Evolutionary conservation across 2,329 filamentous ascomycete species (phyloP).

Genomic region (Epichloe amarillans): DNA sequence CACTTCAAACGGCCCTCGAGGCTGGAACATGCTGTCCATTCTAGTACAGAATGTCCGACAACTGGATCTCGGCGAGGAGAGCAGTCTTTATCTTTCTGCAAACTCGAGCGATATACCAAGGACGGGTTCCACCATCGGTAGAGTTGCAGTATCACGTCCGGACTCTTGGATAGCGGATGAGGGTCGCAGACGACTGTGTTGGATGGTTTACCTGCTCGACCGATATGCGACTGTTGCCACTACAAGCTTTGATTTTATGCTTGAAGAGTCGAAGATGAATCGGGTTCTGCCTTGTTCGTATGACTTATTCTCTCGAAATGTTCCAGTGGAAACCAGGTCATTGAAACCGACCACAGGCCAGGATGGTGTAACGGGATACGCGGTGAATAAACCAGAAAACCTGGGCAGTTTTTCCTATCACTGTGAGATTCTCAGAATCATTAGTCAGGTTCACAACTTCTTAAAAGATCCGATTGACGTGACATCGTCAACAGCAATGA

Average conservation of each 20-base stretch:
- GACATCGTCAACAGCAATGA: slow-evolving; percentile 23
- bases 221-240: slow-evolving; percentile 30
- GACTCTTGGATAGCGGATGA: slow-evolving; percentile 33
- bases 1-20: slow-evolving; percentile 28
- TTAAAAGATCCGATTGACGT: slow-evolving; percentile 27
- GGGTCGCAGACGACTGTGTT: slow-evolving; percentile 26
- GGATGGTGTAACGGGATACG: slow-evolving; percentile 13
- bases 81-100: slow-evolving; percentile 22
- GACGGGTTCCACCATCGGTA: slow-evolving; percentile 20
- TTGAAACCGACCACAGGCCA: slow-evolving; percentile 14
- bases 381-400: slow-evolving; percentile 27
- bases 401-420: slow-evolving; percentile 32
- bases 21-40: slow-evolving; percentile 28
- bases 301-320: slow-evolving; percentile 29
- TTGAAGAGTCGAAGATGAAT: slow-evolving; percentile 26
- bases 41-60: slow-evolving; percentile 26
- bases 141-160: slow-evolving; percentile 22
- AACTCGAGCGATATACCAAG: slow-evolving; percentile 19
- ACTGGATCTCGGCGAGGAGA: slow-evolving; percentile 26
- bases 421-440: slow-evolving; percentile 29
- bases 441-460: slow-evolving; percentile 30
- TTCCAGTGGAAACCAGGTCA: slow-evolving; percentile 28
- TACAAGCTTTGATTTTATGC: slow-evolving; percentile 27
- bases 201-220: slow-evolving; percentile 32
- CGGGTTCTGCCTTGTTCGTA: slow-evolving; percentile 29